Evolutionary conservation across 176 grass and related monocot species (phyloP).

Genomic region (Avena eriantha): DNA sequence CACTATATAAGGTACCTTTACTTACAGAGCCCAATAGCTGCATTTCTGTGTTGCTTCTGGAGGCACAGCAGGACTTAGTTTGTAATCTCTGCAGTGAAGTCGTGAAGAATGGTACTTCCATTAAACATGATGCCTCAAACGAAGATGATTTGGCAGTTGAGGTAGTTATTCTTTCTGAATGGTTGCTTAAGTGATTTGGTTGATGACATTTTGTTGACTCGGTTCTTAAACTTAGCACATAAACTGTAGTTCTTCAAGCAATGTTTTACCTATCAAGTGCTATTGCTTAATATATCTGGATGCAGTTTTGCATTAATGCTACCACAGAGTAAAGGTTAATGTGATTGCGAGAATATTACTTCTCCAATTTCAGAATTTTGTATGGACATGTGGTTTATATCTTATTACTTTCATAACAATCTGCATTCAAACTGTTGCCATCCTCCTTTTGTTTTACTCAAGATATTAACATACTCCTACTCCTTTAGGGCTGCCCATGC

Average conservation of each 20-base stretch:
- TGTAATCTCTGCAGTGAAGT: slow-evolving; percentile 32
- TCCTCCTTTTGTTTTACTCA: slow-evolving; percentile 13
- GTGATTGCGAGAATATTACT: background rate
- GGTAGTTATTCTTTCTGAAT: slow-evolving; percentile 54
- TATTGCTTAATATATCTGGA: background rate
- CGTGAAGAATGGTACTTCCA: slow-evolving; percentile 35
- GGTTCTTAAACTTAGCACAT: slow-evolving; percentile 20
- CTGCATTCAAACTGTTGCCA: background rate
- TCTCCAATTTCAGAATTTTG: background rate
- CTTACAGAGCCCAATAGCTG: background rate
- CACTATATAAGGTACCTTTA: slow-evolving; percentile 69
- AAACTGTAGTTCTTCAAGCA: background rate
- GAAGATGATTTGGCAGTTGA: slow-evolving; percentile 51
- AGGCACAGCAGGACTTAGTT: slow-evolving; percentile 3
- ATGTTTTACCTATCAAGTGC: slow-evolving; percentile 13
- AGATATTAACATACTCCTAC: background rate
- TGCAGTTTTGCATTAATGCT: background rate
- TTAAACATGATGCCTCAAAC: slow-evolving; percentile 33
- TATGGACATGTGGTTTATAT: background rate
- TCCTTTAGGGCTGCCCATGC: background rate
- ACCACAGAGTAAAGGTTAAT: background rate
- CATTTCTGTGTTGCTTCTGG: slow-evolving; percentile 35
- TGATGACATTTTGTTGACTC: background rate
- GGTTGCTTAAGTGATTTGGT: background rate
- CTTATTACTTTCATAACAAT: background rate